Percentiles rank a stretch among this genome's conserved stretches.
Conservation (phyloP, 1,284 basidiomycete species). For the Austroboletus olivaceoglutinosus region DNA sequence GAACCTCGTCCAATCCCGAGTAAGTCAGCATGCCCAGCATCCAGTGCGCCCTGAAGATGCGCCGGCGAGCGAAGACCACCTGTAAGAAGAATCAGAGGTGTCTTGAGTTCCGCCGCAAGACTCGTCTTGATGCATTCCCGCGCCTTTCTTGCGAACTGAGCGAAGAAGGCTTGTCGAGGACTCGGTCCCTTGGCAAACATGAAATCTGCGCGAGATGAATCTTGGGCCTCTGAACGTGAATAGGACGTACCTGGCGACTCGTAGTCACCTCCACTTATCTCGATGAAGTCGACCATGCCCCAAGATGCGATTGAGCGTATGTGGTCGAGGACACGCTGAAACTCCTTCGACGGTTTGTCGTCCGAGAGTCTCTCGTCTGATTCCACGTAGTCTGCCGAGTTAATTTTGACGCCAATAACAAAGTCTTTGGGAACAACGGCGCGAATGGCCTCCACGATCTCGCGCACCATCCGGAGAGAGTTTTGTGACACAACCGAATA, state of each 20-base stretch:
- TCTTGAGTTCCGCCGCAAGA: slow-evolving; percentile 21
- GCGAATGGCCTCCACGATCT: slow-evolving; percentile 65
- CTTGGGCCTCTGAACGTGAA: background rate
- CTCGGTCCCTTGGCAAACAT: slow-evolving; percentile 24
- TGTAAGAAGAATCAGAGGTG: slow-evolving; percentile 74
- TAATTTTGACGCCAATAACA: slow-evolving; percentile 83
- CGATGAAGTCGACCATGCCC: slow-evolving; percentile 75
- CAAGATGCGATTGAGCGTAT: slow-evolving; percentile 63
- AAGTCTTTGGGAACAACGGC: slow-evolving; percentile 58
- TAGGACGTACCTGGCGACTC: slow-evolving; percentile 63
- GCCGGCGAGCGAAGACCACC: slow-evolving; percentile 71
- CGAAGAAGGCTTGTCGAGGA: slow-evolving; percentile 58
- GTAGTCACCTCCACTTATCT: slow-evolving; percentile 87
- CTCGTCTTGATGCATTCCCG: slow-evolving; percentile 46
- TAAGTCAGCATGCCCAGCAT: slow-evolving; percentile 60
- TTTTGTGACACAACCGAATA: slow-evolving; percentile 51
- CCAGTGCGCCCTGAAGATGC: slow-evolving; percentile 56
- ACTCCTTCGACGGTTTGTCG: slow-evolving; percentile 23
- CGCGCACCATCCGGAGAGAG: slow-evolving; percentile 61
- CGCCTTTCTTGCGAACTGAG: slow-evolving; percentile 55
- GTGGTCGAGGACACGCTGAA: slow-evolving; percentile 58
- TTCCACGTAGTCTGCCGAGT: slow-evolving; percentile 79
- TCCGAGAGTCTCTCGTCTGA: slow-evolving; percentile 40
- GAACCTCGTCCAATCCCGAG: slow-evolving; percentile 77
- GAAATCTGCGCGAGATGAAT: slow-evolving; percentile 39